A percentile compares a stretch with the other conserved stretches of the same genome.
Conservation (phyloP, 768 basidiomycete genomes). For the Trichaptum fuscoviolaceum region DNA sequence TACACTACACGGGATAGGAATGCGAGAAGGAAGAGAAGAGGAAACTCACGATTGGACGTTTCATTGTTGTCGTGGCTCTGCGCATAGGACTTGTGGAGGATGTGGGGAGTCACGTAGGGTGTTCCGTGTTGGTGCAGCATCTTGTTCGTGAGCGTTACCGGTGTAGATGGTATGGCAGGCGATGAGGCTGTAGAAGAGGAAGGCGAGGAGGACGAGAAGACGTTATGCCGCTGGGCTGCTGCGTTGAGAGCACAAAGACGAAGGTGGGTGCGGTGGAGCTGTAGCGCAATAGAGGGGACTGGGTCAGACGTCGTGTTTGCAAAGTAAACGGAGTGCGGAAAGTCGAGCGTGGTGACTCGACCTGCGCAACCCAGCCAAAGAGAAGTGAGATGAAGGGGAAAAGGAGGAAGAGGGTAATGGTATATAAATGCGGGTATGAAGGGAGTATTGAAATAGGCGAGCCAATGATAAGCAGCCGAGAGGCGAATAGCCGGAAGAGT, state of each 20-base stretch:
- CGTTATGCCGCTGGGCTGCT: conserved; percentile 26
- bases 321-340: background rate
- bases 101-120: conserved; percentile 85
- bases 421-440: background rate
- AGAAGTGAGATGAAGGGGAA: background rate
- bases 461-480: background rate
- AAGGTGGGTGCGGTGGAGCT: conserved; percentile 11
- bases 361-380: background rate
- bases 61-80: conserved; percentile 65
- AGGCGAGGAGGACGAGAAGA: conserved; percentile 15
- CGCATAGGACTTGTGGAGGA: conserved; percentile 83
- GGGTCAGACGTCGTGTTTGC: background rate
- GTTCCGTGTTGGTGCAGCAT: conserved; percentile 72
- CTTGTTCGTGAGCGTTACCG: conserved; percentile 18
- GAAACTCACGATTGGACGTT: conserved; percentile 48
- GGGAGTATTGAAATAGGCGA: background rate
- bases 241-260: conserved; percentile 12
- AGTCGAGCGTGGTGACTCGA: background rate
- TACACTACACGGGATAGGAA: background rate
- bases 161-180: conserved; percentile 20
- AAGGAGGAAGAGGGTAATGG: background rate
- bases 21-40: conserved; percentile 4
- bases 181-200: conserved; percentile 29
- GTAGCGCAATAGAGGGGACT: conserved; percentile 5
- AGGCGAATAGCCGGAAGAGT: no score